phyloP scores from a whole-genome alignment of 176 grass and related monocot species.

The Cenchrus fungigraminus region DNA sequence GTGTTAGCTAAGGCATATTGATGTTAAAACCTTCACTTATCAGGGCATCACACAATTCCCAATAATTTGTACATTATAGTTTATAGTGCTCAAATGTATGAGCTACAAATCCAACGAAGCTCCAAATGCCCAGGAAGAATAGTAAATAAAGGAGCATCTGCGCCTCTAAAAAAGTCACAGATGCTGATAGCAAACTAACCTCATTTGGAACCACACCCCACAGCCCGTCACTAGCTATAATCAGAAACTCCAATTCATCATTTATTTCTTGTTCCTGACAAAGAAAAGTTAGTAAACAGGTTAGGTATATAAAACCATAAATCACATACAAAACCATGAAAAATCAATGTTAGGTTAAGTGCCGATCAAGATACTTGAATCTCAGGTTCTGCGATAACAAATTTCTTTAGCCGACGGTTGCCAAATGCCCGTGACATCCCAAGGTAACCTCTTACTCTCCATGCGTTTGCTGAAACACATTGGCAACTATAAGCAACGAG shows the following conservation, averaged over 20 bases:
- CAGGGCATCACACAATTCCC: not conserved
- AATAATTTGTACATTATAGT: not conserved
- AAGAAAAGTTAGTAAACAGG: not conserved
- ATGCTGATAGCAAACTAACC: slow-evolving; percentile 55
- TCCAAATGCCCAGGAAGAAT: not conserved
- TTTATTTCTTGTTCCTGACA: slow-evolving; percentile 73
- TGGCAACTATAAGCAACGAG: slow-evolving; percentile 34
- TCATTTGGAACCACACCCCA: slow-evolving; percentile 88
- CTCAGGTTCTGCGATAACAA: slow-evolving; percentile 94
- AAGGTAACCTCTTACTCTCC: slow-evolving; percentile 94
- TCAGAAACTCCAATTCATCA: slow-evolving; percentile 78
- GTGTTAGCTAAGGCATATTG: not conserved
- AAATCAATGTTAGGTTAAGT: not conserved
- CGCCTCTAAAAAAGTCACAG: not conserved
- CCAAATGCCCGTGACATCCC: slow-evolving; percentile 99
- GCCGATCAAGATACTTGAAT: slow-evolving; percentile 66
- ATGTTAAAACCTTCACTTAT: not conserved
- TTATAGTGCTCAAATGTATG: not conserved
- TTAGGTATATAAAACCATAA: not conserved
- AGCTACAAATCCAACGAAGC: slow-evolving; percentile 3
- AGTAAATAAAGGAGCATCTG: not conserved
- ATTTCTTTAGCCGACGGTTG: slow-evolving; percentile 89
- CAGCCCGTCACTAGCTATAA: slow-evolving; percentile 92
- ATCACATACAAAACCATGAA: slow-evolving; percentile 1
- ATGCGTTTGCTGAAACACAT: slow-evolving; percentile 64